Evolutionary conservation across 2,329 filamentous ascomycete species (phyloP), one percentile per base, ranked within the genome.

Genomic region (Claviceps paspali): DNA sequence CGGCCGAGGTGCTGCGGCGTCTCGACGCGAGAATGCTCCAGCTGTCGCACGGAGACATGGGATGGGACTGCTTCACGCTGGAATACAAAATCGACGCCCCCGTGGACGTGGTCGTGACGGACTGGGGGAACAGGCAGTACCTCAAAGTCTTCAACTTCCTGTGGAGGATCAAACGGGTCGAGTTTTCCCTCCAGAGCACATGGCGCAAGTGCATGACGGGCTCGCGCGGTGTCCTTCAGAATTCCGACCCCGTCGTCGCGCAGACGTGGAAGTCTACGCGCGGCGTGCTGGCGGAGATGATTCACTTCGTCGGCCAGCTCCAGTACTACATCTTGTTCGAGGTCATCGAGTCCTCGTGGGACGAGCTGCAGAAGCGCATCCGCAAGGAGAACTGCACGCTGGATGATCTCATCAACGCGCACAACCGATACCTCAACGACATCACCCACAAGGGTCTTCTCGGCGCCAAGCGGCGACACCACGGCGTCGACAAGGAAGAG

Each of bases 281-380:
- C 40, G 91, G 87, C 41, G 78, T 79, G 14, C 76, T 96, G 27
- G 87, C 88, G 10, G 92, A 98, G 59, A 98, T 98, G 91, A 84
- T 96, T 12, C 92, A 98, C 56, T 96, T 98, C 52, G 79, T 96
- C 51, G 85, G 85, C 45, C 91, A 98, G 59, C 70, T 98, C 11
- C 91, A 98, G 58, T 95, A 96, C 63, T 98, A 98, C 57, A 95
- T 98, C 47, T 69, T 98, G 8, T 98, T 96, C 52, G 91, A 98
- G 58, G 91, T 98, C 47, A 96, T 98, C 48, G 91, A 98, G 57
- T 81, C 83, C 26, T 91, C 84, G 34, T 98, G 91, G 92, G 82
- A 83, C 43, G 81, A 88, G 52, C 70, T 98, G 2, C 83, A 95
- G 56, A 72, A 75, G 21, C 80, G 82, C 23, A 79, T 96, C 43